Percentiles rank a stretch among this genome's conserved stretches.
phyloP scores from a whole-genome alignment of 306 rosid species.

The Crotalaria pallida region DNA sequence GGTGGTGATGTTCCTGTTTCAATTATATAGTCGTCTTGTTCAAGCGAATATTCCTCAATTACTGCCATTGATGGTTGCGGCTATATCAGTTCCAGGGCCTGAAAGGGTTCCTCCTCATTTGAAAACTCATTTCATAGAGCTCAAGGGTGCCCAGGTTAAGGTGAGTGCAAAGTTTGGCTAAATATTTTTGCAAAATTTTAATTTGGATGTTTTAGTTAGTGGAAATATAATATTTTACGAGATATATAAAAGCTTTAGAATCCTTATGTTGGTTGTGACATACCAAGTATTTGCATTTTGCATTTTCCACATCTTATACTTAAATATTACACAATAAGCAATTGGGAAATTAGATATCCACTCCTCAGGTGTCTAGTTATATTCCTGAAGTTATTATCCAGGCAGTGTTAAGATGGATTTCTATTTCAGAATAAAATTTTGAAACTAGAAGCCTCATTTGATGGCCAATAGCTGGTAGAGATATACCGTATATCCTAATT shows the following conservation, averaged over 20 bases:
- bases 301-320: not conserved
- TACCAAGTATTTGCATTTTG: not conserved
- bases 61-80: constrained; percentile 94
- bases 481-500: constrained; percentile 11
- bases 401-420: not conserved
- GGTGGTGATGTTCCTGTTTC: constrained; percentile 97
- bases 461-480: not conserved
- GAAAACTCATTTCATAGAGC: constrained; percentile 80
- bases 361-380: not conserved
- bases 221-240: not conserved
- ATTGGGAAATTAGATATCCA: not conserved
- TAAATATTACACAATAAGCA: not conserved
- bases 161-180: constrained; percentile 31
- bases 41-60: constrained; percentile 91
- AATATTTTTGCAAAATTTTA: not conserved
- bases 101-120: constrained; percentile 79
- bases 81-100: constrained; percentile 97
- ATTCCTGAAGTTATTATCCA: not conserved
- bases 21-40: constrained; percentile 86
- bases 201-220: not conserved
- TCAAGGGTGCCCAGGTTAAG: constrained; percentile 98
- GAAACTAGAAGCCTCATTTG: not conserved
- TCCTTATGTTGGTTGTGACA: not conserved
- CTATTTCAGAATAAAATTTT: not conserved
- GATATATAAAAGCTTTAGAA: not conserved